Conservation (phyloP, 805 yeast genomes). For the Candida silvicultrix region DNA sequence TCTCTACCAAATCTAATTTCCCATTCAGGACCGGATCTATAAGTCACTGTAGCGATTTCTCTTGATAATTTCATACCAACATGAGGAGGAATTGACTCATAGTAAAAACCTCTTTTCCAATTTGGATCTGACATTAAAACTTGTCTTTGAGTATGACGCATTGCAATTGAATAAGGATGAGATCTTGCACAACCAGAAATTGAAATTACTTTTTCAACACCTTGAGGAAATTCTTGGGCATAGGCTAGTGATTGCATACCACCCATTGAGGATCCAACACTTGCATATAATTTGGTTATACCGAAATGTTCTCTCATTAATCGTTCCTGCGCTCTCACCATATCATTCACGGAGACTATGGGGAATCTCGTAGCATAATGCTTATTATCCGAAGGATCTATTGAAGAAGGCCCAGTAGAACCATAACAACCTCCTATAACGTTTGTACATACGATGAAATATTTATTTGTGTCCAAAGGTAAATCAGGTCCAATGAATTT, state of each 20-base stretch:
- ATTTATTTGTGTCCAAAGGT: slow-evolving; percentile 74
- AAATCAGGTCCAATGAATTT: slow-evolving; percentile 79
- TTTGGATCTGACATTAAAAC: slow-evolving; percentile 92
- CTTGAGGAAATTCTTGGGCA: slow-evolving; percentile 76
- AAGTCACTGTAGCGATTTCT: slow-evolving; percentile 90
- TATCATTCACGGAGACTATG: slow-evolving; percentile 76
- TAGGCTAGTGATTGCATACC: slow-evolving; percentile 96
- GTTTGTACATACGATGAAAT: slow-evolving; percentile 82
- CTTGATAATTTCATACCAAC: slow-evolving; percentile 92
- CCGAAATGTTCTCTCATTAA: slow-evolving; percentile 58
- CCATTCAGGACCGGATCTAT: slow-evolving; percentile 97
- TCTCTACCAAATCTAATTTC: slow-evolving; percentile 87
- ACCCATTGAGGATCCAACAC: slow-evolving; percentile 94
- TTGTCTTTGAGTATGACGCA: slow-evolving; percentile 89
- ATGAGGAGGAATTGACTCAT: slow-evolving; percentile 79
- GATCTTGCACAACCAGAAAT: slow-evolving; percentile 92
- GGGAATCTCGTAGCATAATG: slow-evolving; percentile 87
- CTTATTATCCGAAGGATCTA: slow-evolving; percentile 59
- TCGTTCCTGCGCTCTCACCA: slow-evolving; percentile 83
- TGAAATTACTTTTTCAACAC: slow-evolving; percentile 66
- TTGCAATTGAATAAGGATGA: slow-evolving; percentile 90
- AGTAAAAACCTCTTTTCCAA: slow-evolving; percentile 89
- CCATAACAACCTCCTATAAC: slow-evolving; percentile 95
- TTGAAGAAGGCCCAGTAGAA: slow-evolving; percentile 85
- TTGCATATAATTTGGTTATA: slow-evolving; percentile 61